phyloP scores from a whole-genome alignment of 1,284 basidiomycete genomes.

The Pseudozyma hubeiensis region DNA sequence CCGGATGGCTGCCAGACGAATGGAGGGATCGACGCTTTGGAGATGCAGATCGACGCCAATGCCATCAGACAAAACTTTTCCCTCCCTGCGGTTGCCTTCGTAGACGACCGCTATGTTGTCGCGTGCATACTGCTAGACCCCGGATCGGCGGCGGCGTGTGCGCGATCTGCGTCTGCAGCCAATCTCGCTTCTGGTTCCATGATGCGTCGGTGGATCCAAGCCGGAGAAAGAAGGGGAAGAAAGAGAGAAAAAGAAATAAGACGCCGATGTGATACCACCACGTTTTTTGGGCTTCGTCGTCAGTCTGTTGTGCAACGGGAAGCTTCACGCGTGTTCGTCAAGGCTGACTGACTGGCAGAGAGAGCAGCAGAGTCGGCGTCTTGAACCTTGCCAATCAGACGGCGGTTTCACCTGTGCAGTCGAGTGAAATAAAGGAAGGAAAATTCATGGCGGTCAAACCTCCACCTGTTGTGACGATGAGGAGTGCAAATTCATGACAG shows the following conservation, averaged over 20 bases:
- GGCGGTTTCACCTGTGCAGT: no score
- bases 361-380: no score
- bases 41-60: conserved; percentile 19
- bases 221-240: not conserved
- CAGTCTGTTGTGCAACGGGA: no score
- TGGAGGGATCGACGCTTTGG: conserved; percentile 1
- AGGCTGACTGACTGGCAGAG: no score
- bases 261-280: conserved; percentile 9
- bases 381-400: no score
- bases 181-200: not conserved
- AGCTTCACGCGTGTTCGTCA: no score
- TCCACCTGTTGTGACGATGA: no score
- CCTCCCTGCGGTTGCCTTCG: not conserved
- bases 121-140: conserved; percentile 7
- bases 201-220: no score
- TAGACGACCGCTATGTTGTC: not conserved
- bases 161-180: conserved; percentile 15
- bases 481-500: no score
- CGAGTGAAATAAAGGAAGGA: no score
- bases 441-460: no score
- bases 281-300: not conserved
- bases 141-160: conserved; percentile 17
- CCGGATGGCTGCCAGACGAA: not conserved
- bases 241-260: not conserved
- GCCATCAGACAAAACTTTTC: not conserved